These are phyloP conservation scores for Lentinula guzmanii DNA, from an alignment of 768 basidiomycete species.

Conservation along the genomic window DNA sequence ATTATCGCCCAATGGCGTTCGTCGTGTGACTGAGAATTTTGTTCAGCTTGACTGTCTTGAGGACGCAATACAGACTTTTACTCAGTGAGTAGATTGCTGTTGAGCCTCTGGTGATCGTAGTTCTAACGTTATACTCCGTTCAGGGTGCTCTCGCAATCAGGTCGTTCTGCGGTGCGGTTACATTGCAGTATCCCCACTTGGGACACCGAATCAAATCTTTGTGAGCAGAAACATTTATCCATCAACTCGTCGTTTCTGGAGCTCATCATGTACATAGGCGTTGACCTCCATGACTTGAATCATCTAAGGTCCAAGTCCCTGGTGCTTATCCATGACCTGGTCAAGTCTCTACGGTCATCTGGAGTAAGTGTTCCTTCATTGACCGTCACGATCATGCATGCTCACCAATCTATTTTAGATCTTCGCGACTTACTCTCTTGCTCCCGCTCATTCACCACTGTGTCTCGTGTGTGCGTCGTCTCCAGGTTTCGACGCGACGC, in stretches of 20 bases:
- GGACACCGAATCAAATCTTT: constrained; percentile 50
- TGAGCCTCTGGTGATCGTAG: background rate
- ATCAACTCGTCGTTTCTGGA: constrained; percentile 1
- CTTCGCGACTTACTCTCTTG: constrained; percentile 55
- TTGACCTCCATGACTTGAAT: constrained; percentile 66
- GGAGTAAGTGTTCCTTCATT: constrained; percentile 38
- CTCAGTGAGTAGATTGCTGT: constrained; percentile 37
- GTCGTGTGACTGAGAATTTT: constrained; percentile 6
- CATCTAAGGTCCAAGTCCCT: constrained; percentile 58
- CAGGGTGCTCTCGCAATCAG: constrained; percentile 45
- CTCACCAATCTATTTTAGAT: constrained; percentile 32
- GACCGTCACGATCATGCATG: background rate
- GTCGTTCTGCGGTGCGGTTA: constrained; percentile 43
- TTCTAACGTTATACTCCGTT: background rate
- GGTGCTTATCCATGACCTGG: constrained; percentile 56
- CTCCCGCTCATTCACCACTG: constrained; percentile 52
- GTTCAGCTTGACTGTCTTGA: constrained; percentile 44
- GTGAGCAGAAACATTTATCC: constrained; percentile 28
- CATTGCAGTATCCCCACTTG: constrained; percentile 68
- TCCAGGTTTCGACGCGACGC: constrained; percentile 33
- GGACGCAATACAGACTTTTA: constrained; percentile 59
- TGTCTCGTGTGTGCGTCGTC: constrained; percentile 55
- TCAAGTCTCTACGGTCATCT: constrained; percentile 51
- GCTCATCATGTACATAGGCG: constrained; percentile 29
- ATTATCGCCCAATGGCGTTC: background rate